A percentile compares a stretch with the other conserved stretches of the same genome.
Evolutionary conservation across 768 basidiomycete genomes (phyloP).

Genomic region (Fomitopsis serialis): DNA sequence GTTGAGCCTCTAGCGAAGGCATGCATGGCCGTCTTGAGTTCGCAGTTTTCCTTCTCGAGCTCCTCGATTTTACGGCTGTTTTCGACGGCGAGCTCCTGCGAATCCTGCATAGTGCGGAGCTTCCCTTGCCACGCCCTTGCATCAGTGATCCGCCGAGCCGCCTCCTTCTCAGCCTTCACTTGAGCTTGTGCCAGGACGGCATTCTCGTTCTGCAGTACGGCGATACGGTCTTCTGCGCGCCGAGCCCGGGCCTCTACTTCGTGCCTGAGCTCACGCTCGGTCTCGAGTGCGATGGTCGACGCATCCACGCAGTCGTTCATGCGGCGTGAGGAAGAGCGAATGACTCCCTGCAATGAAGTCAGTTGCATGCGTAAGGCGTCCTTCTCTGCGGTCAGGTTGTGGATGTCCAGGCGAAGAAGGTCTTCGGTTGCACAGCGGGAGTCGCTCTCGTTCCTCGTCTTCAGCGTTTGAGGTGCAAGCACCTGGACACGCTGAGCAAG

Average conservation of each 20-base stretch:
- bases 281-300: slow-evolving; percentile 2
- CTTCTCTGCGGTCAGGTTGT: slow-evolving; percentile 3
- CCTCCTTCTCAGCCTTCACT: not conserved
- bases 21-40: slow-evolving; percentile 13
- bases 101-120: slow-evolving; percentile 11
- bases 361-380: slow-evolving; percentile 2
- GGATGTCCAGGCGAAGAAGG: slow-evolving; percentile 1
- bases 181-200: not conserved
- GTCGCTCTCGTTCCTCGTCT: not conserved
- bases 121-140: slow-evolving; percentile 10
- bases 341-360: not conserved
- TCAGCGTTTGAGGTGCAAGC: not conserved
- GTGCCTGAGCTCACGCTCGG: slow-evolving; percentile 2
- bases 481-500: not conserved
- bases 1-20: slow-evolving; percentile 15
- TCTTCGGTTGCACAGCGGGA: not conserved
- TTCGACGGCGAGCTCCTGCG: slow-evolving; percentile 15
- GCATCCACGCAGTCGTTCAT: slow-evolving; percentile 4
- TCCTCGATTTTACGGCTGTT: slow-evolving; percentile 14
- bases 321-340: not conserved
- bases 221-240: not conserved
- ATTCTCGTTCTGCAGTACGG: not conserved
- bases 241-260: slow-evolving; percentile 1
- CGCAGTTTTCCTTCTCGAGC: slow-evolving; percentile 16
- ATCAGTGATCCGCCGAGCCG: slow-evolving; percentile 3